Conservation (phyloP, 1,284 basidiomycete species). For the Cronartium quercuum region DNA sequence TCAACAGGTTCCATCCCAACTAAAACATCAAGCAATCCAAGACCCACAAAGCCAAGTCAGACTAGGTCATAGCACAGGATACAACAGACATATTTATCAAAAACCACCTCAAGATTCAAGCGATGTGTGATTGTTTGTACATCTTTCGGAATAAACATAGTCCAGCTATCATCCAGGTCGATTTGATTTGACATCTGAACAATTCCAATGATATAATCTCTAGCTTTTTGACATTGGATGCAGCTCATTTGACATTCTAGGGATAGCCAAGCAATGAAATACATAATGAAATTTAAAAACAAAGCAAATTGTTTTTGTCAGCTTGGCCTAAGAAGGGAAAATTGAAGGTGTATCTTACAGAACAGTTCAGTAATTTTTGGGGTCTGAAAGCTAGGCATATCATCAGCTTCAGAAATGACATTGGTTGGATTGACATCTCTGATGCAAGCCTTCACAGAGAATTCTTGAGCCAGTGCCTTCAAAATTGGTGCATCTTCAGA, state of each 20-base stretch:
- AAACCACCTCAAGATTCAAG: too few relatives aligned
- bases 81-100: too few relatives aligned
- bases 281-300: constrained; percentile 16
- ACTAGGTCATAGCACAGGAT: too few relatives aligned
- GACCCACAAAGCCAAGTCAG: too few relatives aligned
- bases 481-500: neutral
- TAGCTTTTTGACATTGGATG: neutral
- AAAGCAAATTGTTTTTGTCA: neutral
- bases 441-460: neutral
- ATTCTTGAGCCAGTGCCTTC: neutral
- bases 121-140: neutral
- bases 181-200: neutral
- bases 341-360: neutral
- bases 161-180: neutral
- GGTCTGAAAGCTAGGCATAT: neutral
- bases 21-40: too few relatives aligned
- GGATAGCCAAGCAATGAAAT: constrained; percentile 7
- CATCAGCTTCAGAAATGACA: neutral
- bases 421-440: neutral
- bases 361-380: neutral
- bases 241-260: neutral
- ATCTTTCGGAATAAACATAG: neutral
- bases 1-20: too few relatives aligned
- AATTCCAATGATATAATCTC: neutral
- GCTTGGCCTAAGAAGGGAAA: neutral